phyloP scores from a whole-genome alignment of 2,329 filamentous ascomycete genomes.

The Sporothrix brasiliensis region DNA sequence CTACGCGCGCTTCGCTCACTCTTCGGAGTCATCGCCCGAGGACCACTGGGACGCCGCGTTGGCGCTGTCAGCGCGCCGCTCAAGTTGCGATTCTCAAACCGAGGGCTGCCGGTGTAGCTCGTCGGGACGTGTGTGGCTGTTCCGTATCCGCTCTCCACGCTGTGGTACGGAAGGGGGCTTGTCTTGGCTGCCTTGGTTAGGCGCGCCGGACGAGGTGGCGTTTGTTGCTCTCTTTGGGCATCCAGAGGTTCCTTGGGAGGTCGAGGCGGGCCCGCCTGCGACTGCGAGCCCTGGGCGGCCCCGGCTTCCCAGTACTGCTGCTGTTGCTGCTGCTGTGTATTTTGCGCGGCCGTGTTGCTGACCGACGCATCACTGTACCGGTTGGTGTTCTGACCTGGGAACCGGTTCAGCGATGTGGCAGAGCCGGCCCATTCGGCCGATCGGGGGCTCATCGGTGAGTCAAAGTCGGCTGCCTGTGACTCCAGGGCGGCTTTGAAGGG shows the following conservation, averaged over 20 bases:
- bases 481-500: slow-evolving; percentile 75
- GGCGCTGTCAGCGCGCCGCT: slow-evolving; percentile 57
- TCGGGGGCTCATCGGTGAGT: slow-evolving; percentile 60
- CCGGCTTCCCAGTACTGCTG: slow-evolving; percentile 51
- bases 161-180: slow-evolving; percentile 61
- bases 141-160: slow-evolving; percentile 58
- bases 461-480: slow-evolving; percentile 68
- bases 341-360: slow-evolving; percentile 25
- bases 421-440: slow-evolving; percentile 67
- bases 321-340: slow-evolving; percentile 36
- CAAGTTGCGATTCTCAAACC: slow-evolving; percentile 60
- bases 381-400: slow-evolving; percentile 51
- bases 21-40: slow-evolving; percentile 64
- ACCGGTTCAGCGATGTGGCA: slow-evolving; percentile 59
- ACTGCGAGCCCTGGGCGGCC: slow-evolving; percentile 40
- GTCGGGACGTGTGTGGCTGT: slow-evolving; percentile 48
- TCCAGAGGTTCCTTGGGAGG: slow-evolving; percentile 66
- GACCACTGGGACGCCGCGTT: slow-evolving; percentile 59
- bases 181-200: slow-evolving; percentile 57
- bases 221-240: slow-evolving; percentile 39
- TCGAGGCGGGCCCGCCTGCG: slow-evolving; percentile 50
- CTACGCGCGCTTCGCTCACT: slow-evolving; percentile 45
- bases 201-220: slow-evolving; percentile 53
- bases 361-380: slow-evolving; percentile 54
- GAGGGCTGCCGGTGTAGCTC: slow-evolving; percentile 57